Evolutionary conservation across 495 filamentous ascomycete species (phyloP).

Genomic region (Pyrenula massariospora): DNA sequence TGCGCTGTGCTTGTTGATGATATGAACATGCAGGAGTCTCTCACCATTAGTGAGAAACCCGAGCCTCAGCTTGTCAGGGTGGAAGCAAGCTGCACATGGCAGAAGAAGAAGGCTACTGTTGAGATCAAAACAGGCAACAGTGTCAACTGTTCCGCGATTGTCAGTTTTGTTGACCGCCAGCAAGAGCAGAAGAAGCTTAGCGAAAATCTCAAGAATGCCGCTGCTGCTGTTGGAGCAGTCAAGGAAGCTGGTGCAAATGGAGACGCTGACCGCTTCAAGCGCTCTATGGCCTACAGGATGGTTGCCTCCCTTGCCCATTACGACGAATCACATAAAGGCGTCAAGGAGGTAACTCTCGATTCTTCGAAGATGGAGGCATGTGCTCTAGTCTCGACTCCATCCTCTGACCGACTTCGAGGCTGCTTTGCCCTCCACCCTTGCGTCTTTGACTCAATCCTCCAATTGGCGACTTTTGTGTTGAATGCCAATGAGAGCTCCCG

Average conservation of each 20-base stretch:
- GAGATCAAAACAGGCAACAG: slow-evolving; percentile 1
- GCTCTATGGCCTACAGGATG: slow-evolving; percentile 67
- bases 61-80: slow-evolving; percentile 5
- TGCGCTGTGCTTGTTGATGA: slow-evolving; percentile 2
- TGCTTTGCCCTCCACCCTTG: slow-evolving; percentile 61
- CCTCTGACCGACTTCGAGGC: slow-evolving; percentile 35
- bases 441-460: slow-evolving; percentile 55
- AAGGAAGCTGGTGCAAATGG: no score
- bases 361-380: slow-evolving; percentile 61
- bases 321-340: slow-evolving; percentile 51
- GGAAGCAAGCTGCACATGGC: slow-evolving; percentile 2
- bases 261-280: slow-evolving; percentile 45
- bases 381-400: slow-evolving; percentile 54
- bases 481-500: slow-evolving; percentile 66
- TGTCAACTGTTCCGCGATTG: slow-evolving; percentile 3
- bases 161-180: slow-evolving; percentile 2
- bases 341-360: slow-evolving; percentile 67
- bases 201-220: no score
- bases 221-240: no score
- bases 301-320: slow-evolving; percentile 64
- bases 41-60: slow-evolving; percentile 3
- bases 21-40: slow-evolving; percentile 5
- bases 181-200: slow-evolving; percentile 4
- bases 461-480: slow-evolving; percentile 68
- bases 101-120: slow-evolving; percentile 5